These are phyloP conservation scores for Boehmeria nivea DNA, from an alignment of 306 rosid genomes.

Conservation along the genomic window DNA sequence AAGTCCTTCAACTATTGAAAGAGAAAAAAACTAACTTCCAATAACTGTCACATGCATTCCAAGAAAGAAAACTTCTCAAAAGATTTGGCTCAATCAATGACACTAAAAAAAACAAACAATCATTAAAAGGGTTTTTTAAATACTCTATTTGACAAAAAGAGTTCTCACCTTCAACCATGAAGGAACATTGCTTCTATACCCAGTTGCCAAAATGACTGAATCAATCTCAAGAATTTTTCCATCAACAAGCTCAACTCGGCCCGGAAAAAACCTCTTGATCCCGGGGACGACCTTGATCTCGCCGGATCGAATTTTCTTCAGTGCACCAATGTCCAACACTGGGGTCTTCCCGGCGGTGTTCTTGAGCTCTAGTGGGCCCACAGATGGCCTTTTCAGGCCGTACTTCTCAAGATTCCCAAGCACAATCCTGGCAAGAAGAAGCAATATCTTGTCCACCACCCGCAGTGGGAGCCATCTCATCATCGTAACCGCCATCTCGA, in stretches of 20 bases:
- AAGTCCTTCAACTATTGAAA: neutral
- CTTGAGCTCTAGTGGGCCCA: constrained; percentile 77
- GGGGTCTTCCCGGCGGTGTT: constrained; percentile 81
- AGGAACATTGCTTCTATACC: constrained; percentile 93
- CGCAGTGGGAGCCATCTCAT: constrained; percentile 66
- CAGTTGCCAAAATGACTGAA: constrained; percentile 87
- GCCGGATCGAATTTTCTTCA: constrained; percentile 66
- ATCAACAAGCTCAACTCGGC: constrained; percentile 66
- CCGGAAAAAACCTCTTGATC: constrained; percentile 54
- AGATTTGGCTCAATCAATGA: neutral
- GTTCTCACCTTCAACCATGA: constrained; percentile 85
- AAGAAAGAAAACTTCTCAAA: too few relatives aligned
- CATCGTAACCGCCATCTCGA: constrained; percentile 55
- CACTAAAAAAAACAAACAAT: too few relatives aligned
- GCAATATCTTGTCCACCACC: constrained; percentile 69
- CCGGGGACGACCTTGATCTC: constrained; percentile 79
- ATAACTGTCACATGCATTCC: constrained; percentile 40
- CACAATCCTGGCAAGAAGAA: constrained; percentile 45
- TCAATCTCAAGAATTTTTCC: constrained; percentile 57
- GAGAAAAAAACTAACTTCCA: constrained; percentile 25
- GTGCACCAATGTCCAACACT: constrained; percentile 77
- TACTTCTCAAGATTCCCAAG: constrained; percentile 62
- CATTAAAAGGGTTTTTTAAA: too few relatives aligned
- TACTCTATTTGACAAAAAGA: neutral
- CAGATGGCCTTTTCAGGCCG: constrained; percentile 62